Evolutionary conservation across 1,284 basidiomycete species (phyloP), one percentile per base, ranked within the genome.

Genomic region (Entoloma clypeatum): DNA sequence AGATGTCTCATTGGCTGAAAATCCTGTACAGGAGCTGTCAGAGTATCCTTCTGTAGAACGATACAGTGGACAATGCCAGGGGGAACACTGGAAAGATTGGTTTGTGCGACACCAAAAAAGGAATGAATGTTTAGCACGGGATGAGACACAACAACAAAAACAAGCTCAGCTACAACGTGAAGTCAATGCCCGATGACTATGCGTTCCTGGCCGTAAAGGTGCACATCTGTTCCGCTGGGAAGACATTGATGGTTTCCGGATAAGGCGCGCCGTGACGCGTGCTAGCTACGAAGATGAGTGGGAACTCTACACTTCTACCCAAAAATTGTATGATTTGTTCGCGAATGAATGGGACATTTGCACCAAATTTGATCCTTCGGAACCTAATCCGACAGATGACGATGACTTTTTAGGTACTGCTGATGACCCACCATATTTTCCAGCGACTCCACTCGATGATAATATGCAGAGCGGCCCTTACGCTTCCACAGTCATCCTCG

Each of bases 281-380:
- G 14, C 13, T 1, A 10, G 30, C n/a, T 31, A 40, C 19, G 26
- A 31, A n/a, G 13, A 5, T 16, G 10, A 30, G 7, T 48, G 46
- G 46, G 39, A 46, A 7, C 19, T 33, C 4, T 53, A 44, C 35
- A 26, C 42, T 27, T 28, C 53, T 33, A 14, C 43, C 47, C 48
- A 59, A 37, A 22, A 56, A 40, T n/a, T 45, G 18, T 45, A 46
- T 50, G 46, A 33, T 42, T 33, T 19, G 13, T 52, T 53, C 39
- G 32, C 26, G 13, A 35, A 52, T 41, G 36, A 55, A 42, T 53
- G 53, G 48, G 53, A 53, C 43, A 24, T 55, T 13, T 52, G 50
- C 38, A 44, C 32, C 13, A 44, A 45, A 25, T 33, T 61, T 43
- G 30, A 54, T 43, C 9, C 10, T n/a, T 23, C 23, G 2, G 19